A percentile compares a stretch with the other conserved stretches of the same genome.
Conservation (phyloP, 495 filamentous ascomycete species). For the Thermochaetoides thermophila region DNA sequence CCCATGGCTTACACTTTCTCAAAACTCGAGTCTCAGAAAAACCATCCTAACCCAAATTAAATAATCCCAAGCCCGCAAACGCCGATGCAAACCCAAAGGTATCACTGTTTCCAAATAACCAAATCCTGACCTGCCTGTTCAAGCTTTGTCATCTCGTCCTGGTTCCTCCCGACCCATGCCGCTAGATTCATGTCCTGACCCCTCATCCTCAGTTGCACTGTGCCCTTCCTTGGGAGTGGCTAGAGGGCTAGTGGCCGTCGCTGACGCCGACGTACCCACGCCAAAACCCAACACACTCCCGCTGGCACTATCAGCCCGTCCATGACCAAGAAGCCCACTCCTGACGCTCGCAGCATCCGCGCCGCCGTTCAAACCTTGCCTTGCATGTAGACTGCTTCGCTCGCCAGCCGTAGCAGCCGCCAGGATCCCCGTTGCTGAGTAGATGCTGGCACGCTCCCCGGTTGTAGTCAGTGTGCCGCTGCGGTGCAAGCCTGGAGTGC, state of each 20-base stretch:
- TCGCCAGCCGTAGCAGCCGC: constrained; percentile 42
- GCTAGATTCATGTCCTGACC: constrained; percentile 11
- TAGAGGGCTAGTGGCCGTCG: constrained; percentile 40
- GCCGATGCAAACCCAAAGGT: too few species aligned
- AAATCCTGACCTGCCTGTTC: too few species aligned
- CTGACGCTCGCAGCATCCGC: constrained; percentile 68
- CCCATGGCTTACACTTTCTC: too few species aligned
- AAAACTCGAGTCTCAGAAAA: too few species aligned
- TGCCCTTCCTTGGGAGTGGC: constrained; percentile 36
- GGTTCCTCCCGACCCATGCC: constrained; percentile 11
- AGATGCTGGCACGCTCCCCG: constrained; percentile 80
- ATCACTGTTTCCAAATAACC: too few species aligned
- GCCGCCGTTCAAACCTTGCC: constrained; percentile 23
- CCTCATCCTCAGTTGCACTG: constrained; percentile 1
- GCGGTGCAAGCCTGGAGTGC: constrained; percentile 47
- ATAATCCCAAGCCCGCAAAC: too few species aligned
- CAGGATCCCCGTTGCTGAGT: constrained; percentile 61
- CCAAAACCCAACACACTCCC: constrained; percentile 47
- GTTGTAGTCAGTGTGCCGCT: constrained; percentile 58
- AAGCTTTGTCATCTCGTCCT: constrained; percentile 1
- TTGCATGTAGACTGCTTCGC: constrained; percentile 57
- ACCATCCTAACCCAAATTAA: too few species aligned
- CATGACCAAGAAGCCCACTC: constrained; percentile 63
- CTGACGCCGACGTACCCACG: constrained; percentile 1
- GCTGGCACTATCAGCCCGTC: constrained; percentile 65